A percentile compares a stretch with the other conserved stretches of the same genome.
Evolutionary conservation across 495 filamentous ascomycete species (phyloP).

Genomic region (Neurospora sp.): DNA sequence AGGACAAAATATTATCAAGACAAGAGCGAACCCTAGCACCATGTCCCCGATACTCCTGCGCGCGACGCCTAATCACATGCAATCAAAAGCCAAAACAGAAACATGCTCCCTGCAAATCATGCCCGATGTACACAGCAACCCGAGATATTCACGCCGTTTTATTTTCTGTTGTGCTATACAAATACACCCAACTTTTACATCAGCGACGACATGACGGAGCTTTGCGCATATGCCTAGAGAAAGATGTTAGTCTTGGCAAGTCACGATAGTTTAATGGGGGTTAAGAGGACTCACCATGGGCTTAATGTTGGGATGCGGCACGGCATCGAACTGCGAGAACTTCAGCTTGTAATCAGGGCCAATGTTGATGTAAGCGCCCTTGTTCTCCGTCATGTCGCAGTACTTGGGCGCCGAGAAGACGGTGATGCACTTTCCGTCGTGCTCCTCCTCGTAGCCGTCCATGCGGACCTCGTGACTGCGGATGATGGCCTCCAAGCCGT

Average conservation of each 20-base stretch:
- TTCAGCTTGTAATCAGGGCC: conserved; percentile 82
- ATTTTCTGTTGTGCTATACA: not conserved
- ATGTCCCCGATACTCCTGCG: not conserved
- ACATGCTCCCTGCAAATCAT: not conserved
- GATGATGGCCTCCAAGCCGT: conserved; percentile 89
- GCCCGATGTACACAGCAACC: not conserved
- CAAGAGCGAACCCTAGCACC: not conserved
- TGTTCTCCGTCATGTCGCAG: conserved; percentile 96
- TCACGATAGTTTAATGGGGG: conserved; percentile 12
- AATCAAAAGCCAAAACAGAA: not conserved
- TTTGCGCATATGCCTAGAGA: conserved; percentile 67
- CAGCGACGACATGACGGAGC: conserved; percentile 56
- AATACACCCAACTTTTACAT: conserved; percentile 24
- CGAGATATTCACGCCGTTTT: not conserved
- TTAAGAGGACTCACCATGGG: conserved; percentile 64
- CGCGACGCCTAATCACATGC: conserved; percentile 10
- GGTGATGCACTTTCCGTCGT: conserved; percentile 94
- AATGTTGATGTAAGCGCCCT: conserved; percentile 97
- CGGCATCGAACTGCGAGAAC: conserved; percentile 89
- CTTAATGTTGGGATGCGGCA: conserved; percentile 87
- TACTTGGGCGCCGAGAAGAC: conserved; percentile 98
- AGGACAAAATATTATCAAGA: not conserved
- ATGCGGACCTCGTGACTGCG: conserved; percentile 96
- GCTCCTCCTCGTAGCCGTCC: conserved; percentile 96
- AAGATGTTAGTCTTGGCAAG: conserved; percentile 3